Percentiles rank a stretch among this genome's conserved stretches.
Conservation (phyloP, 2,329 filamentous ascomycete species). For the Plenodomus biglobosus region DNA sequence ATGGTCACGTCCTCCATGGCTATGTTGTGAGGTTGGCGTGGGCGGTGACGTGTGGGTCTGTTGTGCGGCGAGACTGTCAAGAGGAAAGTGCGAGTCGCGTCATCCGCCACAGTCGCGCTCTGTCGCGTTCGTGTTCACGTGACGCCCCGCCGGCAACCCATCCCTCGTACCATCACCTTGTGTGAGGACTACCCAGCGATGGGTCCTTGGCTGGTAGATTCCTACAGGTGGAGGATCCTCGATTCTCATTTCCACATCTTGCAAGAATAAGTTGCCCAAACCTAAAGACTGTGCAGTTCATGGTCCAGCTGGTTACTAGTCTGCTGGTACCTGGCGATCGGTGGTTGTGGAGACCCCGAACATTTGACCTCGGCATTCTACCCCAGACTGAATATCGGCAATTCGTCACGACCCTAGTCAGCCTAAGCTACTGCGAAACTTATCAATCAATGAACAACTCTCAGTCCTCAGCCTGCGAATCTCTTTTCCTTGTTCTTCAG, state of each 20-base stretch:
- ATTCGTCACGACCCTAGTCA: slow-evolving; percentile 20
- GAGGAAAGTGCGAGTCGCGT: slow-evolving; percentile 7
- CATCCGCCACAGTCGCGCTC: neutral
- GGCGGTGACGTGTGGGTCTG: slow-evolving; percentile 1
- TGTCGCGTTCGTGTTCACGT: slow-evolving; percentile 18
- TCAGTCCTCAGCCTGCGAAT: neutral
- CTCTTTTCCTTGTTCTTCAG: neutral
- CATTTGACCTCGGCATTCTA: slow-evolving; percentile 29
- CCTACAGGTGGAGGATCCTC: too few species aligned
- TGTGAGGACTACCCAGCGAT: too few species aligned
- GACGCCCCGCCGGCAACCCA: slow-evolving; percentile 7
- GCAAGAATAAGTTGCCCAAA: too few species aligned
- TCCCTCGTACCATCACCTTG: too few species aligned
- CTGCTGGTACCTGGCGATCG: neutral
- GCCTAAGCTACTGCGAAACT: neutral
- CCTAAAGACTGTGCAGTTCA: too few species aligned
- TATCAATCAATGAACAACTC: neutral
- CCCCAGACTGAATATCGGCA: slow-evolving; percentile 24
- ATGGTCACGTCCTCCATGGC: slow-evolving; percentile 40
- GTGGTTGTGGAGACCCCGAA: neutral
- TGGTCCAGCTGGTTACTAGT: neutral
- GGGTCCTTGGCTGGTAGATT: too few species aligned
- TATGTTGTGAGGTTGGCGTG: slow-evolving; percentile 7
- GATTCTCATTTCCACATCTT: too few species aligned
- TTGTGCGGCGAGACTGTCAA: slow-evolving; percentile 7